Evolutionary conservation across 202 grass and related monocot species (phyloP).

Genomic region (Panicum virgatum): DNA sequence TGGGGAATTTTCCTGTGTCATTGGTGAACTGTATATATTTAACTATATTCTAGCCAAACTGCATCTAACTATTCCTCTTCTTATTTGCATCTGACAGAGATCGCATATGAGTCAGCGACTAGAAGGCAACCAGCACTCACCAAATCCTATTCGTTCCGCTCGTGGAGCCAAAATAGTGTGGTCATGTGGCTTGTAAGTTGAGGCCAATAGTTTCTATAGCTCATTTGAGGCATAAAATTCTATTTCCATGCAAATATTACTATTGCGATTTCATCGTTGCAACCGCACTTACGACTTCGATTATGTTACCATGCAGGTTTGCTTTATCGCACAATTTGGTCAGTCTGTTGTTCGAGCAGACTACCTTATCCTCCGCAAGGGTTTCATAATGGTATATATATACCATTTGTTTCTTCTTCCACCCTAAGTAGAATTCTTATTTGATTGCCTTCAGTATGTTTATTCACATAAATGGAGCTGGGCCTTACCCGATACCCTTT

Average conservation of each 20-base stretch:
- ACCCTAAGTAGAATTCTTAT: neutral
- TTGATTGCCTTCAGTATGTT: conserved; percentile 10
- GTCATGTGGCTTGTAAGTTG: conserved; percentile 85
- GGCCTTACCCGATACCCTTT: conserved; percentile 4
- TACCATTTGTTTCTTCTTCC: neutral
- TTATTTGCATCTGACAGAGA: conserved; percentile 57
- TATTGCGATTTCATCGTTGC: neutral
- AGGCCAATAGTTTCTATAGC: conserved; percentile 17
- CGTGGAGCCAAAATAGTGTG: conserved; percentile 71
- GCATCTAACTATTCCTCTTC: conserved; percentile 35
- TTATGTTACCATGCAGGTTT: conserved; percentile 60
- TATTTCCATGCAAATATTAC: conserved; percentile 12
- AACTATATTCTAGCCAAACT: conserved; percentile 1
- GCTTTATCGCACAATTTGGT: conserved; percentile 92
- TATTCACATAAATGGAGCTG: neutral
- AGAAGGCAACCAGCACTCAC: conserved; percentile 91
- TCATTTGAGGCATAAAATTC: conserved; percentile 23
- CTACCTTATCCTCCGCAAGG: conserved; percentile 90
- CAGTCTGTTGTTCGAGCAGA: conserved; percentile 93
- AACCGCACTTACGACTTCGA: conserved; percentile 4
- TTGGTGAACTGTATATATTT: conserved; percentile 1
- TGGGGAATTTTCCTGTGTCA: neutral
- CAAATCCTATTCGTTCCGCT: conserved; percentile 65
- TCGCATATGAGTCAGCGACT: conserved; percentile 74
- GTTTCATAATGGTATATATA: conserved; percentile 81